Percentiles rank a stretch among this genome's conserved stretches.
These are phyloP conservation scores for Venturia asperata DNA, from an alignment of 2,329 filamentous ascomycete genomes.

Conservation along the genomic window DNA sequence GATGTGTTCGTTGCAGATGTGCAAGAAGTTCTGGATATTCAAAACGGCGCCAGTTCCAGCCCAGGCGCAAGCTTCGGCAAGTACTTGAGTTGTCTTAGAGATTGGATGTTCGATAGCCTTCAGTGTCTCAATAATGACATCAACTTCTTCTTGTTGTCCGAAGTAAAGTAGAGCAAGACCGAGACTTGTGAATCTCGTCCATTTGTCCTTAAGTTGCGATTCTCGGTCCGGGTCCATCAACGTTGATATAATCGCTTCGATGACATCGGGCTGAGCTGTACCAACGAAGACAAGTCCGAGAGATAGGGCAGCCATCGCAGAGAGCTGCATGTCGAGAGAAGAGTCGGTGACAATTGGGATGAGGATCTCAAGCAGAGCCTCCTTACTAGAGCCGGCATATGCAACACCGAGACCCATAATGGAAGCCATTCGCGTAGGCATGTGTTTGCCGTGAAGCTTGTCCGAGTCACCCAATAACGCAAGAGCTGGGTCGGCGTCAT, in stretches of 20 bases:
- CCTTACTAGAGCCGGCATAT: constrained; percentile 90
- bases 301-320: constrained; percentile 89
- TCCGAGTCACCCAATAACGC: constrained; percentile 75
- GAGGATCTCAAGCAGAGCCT: constrained; percentile 76
- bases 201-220: constrained; percentile 91
- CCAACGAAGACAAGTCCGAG: constrained; percentile 89
- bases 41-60: constrained; percentile 93
- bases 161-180: constrained; percentile 93
- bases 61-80: constrained; percentile 96
- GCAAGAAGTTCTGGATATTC: constrained; percentile 93
- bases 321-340: constrained; percentile 84
- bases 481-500: constrained; percentile 84
- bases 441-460: constrained; percentile 71
- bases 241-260: constrained; percentile 84
- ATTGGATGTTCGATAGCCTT: constrained; percentile 97
- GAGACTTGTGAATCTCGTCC: constrained; percentile 93
- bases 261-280: constrained; percentile 83
- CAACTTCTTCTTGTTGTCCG: constrained; percentile 95
- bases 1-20: constrained; percentile 96
- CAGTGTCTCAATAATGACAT: constrained; percentile 91
- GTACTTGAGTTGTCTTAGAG: constrained; percentile 88
- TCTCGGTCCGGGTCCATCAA: constrained; percentile 89
- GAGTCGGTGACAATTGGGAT: constrained; percentile 83
- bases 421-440: constrained; percentile 69
- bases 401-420: constrained; percentile 95